phyloP scores from a whole-genome alignment of 2,329 filamentous ascomycete species.

The Phaeomoniella chlamydospora region DNA sequence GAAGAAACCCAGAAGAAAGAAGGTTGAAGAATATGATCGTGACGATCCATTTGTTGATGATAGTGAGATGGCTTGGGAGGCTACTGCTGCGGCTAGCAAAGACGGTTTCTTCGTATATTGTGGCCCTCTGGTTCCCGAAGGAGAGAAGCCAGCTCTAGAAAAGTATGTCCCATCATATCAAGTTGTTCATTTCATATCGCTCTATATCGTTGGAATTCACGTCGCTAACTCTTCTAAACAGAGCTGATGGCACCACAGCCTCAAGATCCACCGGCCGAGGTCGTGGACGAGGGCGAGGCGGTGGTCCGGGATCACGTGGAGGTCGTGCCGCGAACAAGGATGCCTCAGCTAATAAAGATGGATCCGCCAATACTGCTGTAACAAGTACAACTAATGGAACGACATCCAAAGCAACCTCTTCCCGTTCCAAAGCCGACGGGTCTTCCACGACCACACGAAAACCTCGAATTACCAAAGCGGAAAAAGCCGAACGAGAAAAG shows the following conservation, averaged over 20 bases:
- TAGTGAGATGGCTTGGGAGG: constrained; percentile 87
- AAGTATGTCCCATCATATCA: constrained; percentile 28
- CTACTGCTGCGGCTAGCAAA: constrained; percentile 82
- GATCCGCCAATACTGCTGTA: constrained; percentile 19
- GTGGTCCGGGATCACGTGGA: constrained; percentile 10
- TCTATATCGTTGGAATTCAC: neutral
- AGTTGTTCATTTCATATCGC: constrained; percentile 5
- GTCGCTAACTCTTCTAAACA: constrained; percentile 19
- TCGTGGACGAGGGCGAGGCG: constrained; percentile 28
- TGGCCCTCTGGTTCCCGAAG: constrained; percentile 76
- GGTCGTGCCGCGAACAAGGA: constrained; percentile 9
- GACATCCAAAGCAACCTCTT: neutral
- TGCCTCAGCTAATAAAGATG: constrained; percentile 6
- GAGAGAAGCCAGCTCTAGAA: constrained; percentile 57
- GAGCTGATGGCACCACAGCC: constrained; percentile 48
- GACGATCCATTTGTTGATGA: constrained; percentile 68
- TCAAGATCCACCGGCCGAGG: constrained; percentile 40
- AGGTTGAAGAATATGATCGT: constrained; percentile 52
- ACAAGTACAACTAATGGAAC: constrained; percentile 60
- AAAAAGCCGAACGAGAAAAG: constrained; percentile 64
- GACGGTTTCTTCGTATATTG: constrained; percentile 98
- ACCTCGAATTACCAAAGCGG: constrained; percentile 73
- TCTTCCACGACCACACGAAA: constrained; percentile 63
- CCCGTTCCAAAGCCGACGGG: neutral
- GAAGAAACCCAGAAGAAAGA: constrained; percentile 53